Conservation (phyloP, 2,329 filamentous ascomycete species). For the Tolypocladium cylindrosporum region DNA sequence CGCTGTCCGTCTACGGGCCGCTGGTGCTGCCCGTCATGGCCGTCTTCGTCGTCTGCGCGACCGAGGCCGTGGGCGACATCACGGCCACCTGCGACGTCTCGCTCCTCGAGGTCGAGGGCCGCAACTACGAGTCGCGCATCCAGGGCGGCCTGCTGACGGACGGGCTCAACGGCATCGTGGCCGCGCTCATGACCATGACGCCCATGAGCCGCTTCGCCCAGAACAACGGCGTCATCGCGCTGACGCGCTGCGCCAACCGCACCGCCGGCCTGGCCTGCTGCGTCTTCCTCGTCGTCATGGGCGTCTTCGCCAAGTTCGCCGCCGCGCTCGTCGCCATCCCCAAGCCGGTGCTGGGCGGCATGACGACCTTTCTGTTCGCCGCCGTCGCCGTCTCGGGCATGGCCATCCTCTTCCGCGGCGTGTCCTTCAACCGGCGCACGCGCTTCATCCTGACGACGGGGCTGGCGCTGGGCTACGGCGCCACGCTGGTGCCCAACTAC, state of each 20-base stretch:
- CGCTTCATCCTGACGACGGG: conserved; percentile 73
- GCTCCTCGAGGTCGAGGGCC: conserved; percentile 61
- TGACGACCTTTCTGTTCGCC: conserved; percentile 74
- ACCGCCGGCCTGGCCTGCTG: conserved; percentile 71
- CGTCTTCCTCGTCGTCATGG: conserved; percentile 70
- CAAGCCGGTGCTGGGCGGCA: conserved; percentile 52
- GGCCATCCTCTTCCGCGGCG: conserved; percentile 59
- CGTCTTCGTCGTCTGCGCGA: conserved; percentile 63
- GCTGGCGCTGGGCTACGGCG: conserved; percentile 62
- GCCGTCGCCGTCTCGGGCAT: conserved; percentile 70
- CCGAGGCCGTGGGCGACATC: conserved; percentile 73
- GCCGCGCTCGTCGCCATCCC: conserved; percentile 72
- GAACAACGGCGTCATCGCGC: conserved; percentile 76
- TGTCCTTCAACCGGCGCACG: conserved; percentile 68
- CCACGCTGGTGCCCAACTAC: conserved; percentile 56
- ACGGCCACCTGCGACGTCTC: conserved; percentile 76
- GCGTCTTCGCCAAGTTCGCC: conserved; percentile 74
- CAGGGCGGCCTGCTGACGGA: conserved; percentile 73
- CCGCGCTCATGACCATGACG: conserved; percentile 68
- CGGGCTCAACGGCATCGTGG: conserved; percentile 64
- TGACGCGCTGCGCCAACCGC: conserved; percentile 73
- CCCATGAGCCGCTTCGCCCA: conserved; percentile 75
- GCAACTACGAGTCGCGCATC: conserved; percentile 63
- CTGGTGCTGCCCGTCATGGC: conserved; percentile 63
- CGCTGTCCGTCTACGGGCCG: conserved; percentile 59